These are phyloP conservation scores for Ramaria rubella DNA, from an alignment of 768 basidiomycete species.

Conservation along the genomic window DNA sequence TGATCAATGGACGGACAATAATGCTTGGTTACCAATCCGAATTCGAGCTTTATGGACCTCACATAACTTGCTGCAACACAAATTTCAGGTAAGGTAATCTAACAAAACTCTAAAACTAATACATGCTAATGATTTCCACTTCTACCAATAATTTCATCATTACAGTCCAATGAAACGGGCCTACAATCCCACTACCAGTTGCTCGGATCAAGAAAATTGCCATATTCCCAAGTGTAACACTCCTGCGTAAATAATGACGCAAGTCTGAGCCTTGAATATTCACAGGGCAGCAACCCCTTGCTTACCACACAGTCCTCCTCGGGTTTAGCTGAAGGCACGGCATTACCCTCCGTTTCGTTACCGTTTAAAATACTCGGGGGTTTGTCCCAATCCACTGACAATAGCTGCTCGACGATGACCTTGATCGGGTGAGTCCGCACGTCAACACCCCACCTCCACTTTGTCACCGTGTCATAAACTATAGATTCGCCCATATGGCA, in stretches of 20 bases:
- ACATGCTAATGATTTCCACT: not conserved
- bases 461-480: slow-evolving; percentile 79
- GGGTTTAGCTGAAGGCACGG: slow-evolving; percentile 42
- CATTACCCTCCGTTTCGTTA: slow-evolving; percentile 18
- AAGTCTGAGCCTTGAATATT: not conserved
- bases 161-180: no score
- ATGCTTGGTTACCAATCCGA: no score
- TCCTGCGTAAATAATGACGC: slow-evolving; percentile 37
- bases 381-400: slow-evolving; percentile 37
- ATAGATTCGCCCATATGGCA: slow-evolving; percentile 85
- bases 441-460: slow-evolving; percentile 74
- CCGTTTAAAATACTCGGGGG: slow-evolving; percentile 26
- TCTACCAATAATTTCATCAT: not conserved
- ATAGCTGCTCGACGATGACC: slow-evolving; percentile 61
- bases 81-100: not conserved
- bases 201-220: not conserved
- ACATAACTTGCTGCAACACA: not conserved
- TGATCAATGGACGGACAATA: no score
- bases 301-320: slow-evolving; percentile 63
- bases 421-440: slow-evolving; percentile 64
- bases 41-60: no score
- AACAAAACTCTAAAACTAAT: not conserved
- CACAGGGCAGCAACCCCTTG: slow-evolving; percentile 17
- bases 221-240: slow-evolving; percentile 65
- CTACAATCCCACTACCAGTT: not conserved